phyloP scores from a whole-genome alignment of 2,329 filamentous ascomycete genomes.

The Magnaporthiopsis rhizophila region DNA sequence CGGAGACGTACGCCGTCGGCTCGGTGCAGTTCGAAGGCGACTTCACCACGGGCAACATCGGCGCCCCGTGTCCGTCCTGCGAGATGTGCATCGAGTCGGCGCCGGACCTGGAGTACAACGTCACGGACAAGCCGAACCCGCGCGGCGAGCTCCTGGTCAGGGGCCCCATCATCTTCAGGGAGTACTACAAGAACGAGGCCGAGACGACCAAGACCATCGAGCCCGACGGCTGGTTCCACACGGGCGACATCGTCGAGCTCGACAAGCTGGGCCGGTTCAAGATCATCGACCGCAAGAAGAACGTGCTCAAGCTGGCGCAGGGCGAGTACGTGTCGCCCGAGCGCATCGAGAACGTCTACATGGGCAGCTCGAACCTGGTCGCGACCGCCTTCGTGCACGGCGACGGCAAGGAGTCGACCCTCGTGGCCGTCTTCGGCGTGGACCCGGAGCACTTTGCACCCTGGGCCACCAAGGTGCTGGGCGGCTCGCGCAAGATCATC shows the following conservation, averaged over 20 bases:
- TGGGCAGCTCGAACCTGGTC: slow-evolving; percentile 71
- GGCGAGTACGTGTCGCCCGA: slow-evolving; percentile 98
- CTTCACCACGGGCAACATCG: slow-evolving; percentile 72
- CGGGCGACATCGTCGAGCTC: slow-evolving; percentile 81
- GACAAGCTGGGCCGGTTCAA: slow-evolving; percentile 80
- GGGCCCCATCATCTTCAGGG: slow-evolving; percentile 70
- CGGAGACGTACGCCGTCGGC: slow-evolving; percentile 79
- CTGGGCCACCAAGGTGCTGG: slow-evolving; percentile 71
- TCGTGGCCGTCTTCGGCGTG: slow-evolving; percentile 83
- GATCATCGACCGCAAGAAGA: slow-evolving; percentile 97
- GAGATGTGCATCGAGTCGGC: slow-evolving; percentile 81
- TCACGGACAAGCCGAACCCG: slow-evolving; percentile 79
- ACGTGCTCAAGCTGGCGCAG: slow-evolving; percentile 96
- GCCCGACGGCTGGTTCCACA: slow-evolving; percentile 92
- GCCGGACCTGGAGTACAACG: slow-evolving; percentile 88
- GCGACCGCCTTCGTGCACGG: slow-evolving; percentile 85
- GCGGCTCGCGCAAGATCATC: slow-evolving; percentile 46
- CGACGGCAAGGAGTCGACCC: slow-evolving; percentile 69
- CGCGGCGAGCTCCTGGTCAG: slow-evolving; percentile 84
- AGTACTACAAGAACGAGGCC: slow-evolving; percentile 84
- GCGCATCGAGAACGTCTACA: slow-evolving; percentile 90
- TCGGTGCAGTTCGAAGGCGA: slow-evolving; percentile 64
- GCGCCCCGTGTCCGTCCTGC: slow-evolving; percentile 55
- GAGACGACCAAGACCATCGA: slow-evolving; percentile 80
- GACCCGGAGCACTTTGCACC: slow-evolving; percentile 76